Evolutionary conservation across 768 basidiomycete genomes (phyloP), one percentile per base, ranked within the genome.

Genomic region (Psilocybe sp.): DNA sequence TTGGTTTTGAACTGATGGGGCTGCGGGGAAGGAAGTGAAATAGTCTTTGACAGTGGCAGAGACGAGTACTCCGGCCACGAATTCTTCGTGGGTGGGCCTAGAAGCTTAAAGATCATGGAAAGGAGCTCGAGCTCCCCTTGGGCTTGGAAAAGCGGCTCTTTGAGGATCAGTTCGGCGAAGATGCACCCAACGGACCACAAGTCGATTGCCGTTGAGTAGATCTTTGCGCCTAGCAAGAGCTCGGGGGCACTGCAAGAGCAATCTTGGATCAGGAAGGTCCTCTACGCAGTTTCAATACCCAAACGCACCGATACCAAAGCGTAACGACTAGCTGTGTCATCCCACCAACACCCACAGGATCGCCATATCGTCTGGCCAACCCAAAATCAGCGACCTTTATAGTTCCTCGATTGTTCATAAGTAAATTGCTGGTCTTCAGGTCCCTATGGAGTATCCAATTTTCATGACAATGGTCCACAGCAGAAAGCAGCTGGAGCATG

Each of bases 161-260:
- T 94, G 58, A 96, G 76, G 60, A 99, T 82, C 42, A 99, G 75
- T 66, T 99, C 97, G 12, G 91, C 95, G 61, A 98, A 98, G 57
- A 99, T 98, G 74, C 97, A 99, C 7, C 97, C 97, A 9, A 97
- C 92, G 43, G 92, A 96, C 97, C 97, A 99, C 81, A 98, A 84
- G 66, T 99, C 97, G 49, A 99, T 82, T 0, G 95, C 87, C 15
- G 96, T 99, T 12, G 92, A 89, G 67, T 99, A 99, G 33, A 87
- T 90, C 50, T 84, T 89, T 11, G 91, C 92, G 11, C 96, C 97
- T 20, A 99, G 76, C 13, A 99, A 76, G 41, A 99, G 90, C 73
- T 98, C 97, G 2, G 97, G 97, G 7, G 95, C 91, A 36, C 94
- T 97, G 63, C 5, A 49, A 37, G 3, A 12, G 51, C 51, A 49